Conservation (phyloP, 331 rosid genomes). For the Arachis monticola region DNA sequence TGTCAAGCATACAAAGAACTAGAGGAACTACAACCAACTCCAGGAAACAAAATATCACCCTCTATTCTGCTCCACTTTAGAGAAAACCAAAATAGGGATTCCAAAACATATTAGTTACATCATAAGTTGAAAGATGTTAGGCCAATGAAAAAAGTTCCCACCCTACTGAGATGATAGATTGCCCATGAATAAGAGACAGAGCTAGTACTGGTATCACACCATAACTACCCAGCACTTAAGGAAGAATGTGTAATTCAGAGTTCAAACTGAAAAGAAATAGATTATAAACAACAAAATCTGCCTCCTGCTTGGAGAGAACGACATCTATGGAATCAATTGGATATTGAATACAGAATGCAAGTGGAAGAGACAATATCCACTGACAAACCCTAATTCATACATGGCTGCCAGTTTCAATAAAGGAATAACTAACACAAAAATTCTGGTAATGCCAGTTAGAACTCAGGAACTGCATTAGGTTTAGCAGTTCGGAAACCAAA, state of each 20-base stretch:
- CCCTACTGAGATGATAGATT: background rate
- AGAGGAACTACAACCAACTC: constrained; percentile 8
- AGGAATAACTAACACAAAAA: background rate
- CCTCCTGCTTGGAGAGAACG: constrained; percentile 16
- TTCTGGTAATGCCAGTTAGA: background rate
- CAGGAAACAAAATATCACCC: constrained; percentile 4
- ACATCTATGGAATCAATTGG: background rate
- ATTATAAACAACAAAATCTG: background rate
- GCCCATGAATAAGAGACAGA: background rate
- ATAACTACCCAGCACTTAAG: constrained; percentile 2
- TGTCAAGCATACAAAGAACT: background rate
- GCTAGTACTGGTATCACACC: background rate
- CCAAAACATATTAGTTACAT: constrained; percentile 6
- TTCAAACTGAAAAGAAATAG: constrained; percentile 14
- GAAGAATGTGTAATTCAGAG: background rate
- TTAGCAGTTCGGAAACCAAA: constrained; percentile 2
- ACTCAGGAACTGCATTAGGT: background rate
- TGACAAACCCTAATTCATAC: background rate
- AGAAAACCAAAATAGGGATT: background rate
- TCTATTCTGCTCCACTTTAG: background rate
- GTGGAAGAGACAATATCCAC: background rate
- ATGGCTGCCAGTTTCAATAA: background rate
- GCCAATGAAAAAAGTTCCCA: background rate
- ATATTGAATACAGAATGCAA: background rate
- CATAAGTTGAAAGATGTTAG: background rate